Percentiles rank a stretch among this genome's conserved stretches.
Evolutionary conservation across 768 basidiomycete genomes (phyloP).

Genomic region (Collybiopsis luxurians): DNA sequence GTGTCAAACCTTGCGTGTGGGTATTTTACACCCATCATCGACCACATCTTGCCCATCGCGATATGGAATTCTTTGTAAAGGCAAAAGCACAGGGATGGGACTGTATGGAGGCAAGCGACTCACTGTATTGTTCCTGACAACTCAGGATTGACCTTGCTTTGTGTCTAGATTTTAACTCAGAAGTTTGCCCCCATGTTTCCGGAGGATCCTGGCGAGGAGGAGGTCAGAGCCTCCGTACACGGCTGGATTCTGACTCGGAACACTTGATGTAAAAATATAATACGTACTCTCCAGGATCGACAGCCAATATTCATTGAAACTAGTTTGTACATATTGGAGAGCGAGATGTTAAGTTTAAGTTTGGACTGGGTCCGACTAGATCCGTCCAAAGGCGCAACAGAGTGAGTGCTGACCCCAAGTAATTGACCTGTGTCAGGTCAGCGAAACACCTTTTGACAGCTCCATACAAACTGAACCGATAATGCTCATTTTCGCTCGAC

Average conservation of each 20-base stretch:
- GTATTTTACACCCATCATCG: slow-evolving; percentile 91
- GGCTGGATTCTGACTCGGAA: slow-evolving; percentile 65
- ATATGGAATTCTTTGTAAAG: slow-evolving; percentile 77
- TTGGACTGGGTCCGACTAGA: too few species aligned
- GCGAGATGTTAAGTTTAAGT: too few species aligned
- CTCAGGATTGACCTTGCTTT: background rate
- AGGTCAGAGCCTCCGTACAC: slow-evolving; percentile 77
- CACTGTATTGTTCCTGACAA: background rate
- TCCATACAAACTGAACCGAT: too few species aligned
- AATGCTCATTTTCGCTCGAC: too few species aligned
- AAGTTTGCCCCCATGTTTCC: slow-evolving; percentile 77
- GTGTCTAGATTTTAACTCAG: background rate
- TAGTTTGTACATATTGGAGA: too few species aligned
- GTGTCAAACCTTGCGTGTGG: slow-evolving; percentile 38
- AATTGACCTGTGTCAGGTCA: too few species aligned
- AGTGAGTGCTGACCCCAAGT: too few species aligned
- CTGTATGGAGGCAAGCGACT: slow-evolving; percentile 65
- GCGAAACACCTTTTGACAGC: too few species aligned
- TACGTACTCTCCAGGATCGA: too few species aligned
- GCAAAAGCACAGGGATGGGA: slow-evolving; percentile 66
- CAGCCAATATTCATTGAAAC: too few species aligned
- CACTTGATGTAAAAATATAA: too few species aligned
- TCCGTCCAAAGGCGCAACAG: too few species aligned
- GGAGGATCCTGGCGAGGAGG: slow-evolving; percentile 78
- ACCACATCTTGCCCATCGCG: slow-evolving; percentile 77